Evolutionary conservation across 306 rosid genomes (phyloP).

Genomic region (Delonix regia): DNA sequence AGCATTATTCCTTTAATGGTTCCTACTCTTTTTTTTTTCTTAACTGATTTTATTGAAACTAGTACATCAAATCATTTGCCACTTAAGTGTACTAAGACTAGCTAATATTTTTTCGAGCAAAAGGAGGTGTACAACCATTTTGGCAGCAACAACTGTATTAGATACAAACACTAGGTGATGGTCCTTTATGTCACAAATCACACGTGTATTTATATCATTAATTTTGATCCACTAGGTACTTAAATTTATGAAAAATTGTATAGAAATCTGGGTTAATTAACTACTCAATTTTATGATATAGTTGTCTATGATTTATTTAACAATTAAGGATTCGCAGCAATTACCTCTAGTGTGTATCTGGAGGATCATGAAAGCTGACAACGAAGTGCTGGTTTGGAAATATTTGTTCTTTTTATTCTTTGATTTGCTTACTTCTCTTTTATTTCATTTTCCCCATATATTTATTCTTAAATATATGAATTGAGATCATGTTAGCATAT

Average conservation of each 20-base stretch:
- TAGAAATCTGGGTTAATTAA: neutral
- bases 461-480: no score
- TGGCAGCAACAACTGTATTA: slow-evolving; percentile 38
- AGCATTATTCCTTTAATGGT: no score
- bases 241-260: neutral
- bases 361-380: slow-evolving; percentile 39
- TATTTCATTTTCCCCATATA: neutral
- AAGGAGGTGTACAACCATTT: slow-evolving; percentile 1
- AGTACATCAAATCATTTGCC: no score
- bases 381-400: slow-evolving; percentile 27
- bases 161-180: slow-evolving; percentile 21
- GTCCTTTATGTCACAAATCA: no score
- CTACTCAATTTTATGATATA: neutral
- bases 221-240: no score
- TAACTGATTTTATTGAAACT: no score
- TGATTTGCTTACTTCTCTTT: neutral
- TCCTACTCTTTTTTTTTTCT: no score
- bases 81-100: no score
- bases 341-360: slow-evolving; percentile 38
- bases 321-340: slow-evolving; percentile 21
- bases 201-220: no score
- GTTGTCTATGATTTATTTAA: neutral
- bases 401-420: neutral
- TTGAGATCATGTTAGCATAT: neutral
- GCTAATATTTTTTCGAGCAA: no score